A percentile compares a stretch with the other conserved stretches of the same genome.
These are phyloP conservation scores for Russula griseocarnosa DNA, from an alignment of 768 basidiomycete species.

Conservation along the genomic window DNA sequence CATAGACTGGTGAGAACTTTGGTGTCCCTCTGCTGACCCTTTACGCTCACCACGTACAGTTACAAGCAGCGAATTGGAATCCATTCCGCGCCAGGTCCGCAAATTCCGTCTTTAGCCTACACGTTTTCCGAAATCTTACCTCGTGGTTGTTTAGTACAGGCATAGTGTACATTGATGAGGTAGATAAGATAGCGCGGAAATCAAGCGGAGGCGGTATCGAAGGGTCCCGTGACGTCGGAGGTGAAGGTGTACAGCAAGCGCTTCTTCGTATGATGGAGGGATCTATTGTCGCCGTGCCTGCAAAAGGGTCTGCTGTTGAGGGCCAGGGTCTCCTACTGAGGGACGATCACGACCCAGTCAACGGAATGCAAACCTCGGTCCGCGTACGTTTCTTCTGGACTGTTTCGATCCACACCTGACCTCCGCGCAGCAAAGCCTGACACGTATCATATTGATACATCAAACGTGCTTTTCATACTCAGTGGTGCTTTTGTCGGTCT, in stretches of 20 bases:
- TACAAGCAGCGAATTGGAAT: conserved; percentile 90
- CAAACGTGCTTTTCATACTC: conserved; percentile 90
- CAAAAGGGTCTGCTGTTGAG: conserved; percentile 56
- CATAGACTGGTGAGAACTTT: conserved; percentile 63
- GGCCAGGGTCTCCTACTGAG: conserved; percentile 44
- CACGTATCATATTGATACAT: conserved; percentile 74
- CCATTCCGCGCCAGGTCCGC: conserved; percentile 73
- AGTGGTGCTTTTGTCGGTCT: conserved; percentile 95
- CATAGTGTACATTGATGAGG: conserved; percentile 94
- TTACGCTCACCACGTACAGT: conserved; percentile 39
- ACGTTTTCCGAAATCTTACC: conserved; percentile 6
- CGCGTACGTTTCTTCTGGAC: conserved; percentile 21
- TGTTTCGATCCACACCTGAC: neutral
- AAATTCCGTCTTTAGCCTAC: neutral
- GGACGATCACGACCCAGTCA: conserved; percentile 49
- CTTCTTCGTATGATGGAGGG: conserved; percentile 94
- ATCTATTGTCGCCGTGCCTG: conserved; percentile 74
- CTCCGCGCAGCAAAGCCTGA: conserved; percentile 53
- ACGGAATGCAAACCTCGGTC: conserved; percentile 41
- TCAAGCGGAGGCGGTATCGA: conserved; percentile 51
- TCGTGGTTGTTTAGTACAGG: conserved; percentile 57
- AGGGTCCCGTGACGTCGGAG: conserved; percentile 82
- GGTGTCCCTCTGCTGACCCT: conserved; percentile 1
- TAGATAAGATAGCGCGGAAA: conserved; percentile 86
- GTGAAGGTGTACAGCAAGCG: conserved; percentile 95